Evolutionary conservation across 176 grass and related monocot genomes (phyloP).

Genomic region (Urochloa ruziziensis): DNA sequence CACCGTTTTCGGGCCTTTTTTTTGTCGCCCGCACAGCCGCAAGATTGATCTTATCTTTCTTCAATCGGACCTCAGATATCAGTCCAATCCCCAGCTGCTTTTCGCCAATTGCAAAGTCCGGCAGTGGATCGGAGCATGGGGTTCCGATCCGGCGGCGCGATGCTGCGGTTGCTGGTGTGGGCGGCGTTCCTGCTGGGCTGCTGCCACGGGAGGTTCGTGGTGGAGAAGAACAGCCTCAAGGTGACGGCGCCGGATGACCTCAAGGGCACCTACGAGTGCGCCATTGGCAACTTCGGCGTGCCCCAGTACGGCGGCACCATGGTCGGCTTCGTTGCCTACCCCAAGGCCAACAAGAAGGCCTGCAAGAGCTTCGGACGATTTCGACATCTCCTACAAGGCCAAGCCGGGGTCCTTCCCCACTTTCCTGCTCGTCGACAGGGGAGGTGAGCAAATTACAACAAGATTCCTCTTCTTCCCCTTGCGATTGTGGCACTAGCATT

Average conservation of each 20-base stretch:
- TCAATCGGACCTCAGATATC: background rate
- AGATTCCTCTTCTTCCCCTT: background rate
- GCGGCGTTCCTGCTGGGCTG: conserved; percentile 41
- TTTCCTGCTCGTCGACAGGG: conserved; percentile 82
- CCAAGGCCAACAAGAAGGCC: conserved; percentile 76
- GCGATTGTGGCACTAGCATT: too few relatives aligned
- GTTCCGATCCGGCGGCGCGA: conserved; percentile 13
- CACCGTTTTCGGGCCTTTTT: background rate
- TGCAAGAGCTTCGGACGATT: conserved; percentile 82
- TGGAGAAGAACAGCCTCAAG: conserved; percentile 89
- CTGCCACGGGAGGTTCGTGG: conserved; percentile 56
- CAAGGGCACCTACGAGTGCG: conserved; percentile 83
- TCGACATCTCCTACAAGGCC: conserved; percentile 81
- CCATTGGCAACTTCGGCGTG: conserved; percentile 92
- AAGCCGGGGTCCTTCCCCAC: conserved; percentile 80
- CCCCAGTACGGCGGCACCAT: conserved; percentile 94
- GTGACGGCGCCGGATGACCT: conserved; percentile 63
- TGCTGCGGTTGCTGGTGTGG: conserved; percentile 33
- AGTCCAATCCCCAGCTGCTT: conserved; percentile 3
- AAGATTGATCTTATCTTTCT: background rate
- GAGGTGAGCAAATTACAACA: conserved; percentile 52
- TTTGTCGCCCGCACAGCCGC: background rate
- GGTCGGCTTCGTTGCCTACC: conserved; percentile 83
- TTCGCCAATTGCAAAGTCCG: background rate
- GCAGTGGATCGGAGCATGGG: conserved; percentile 23